A percentile compares a stretch with the other conserved stretches of the same genome.
Conservation (phyloP, 208 protist genomes). For the Porcisia deanei region DNA sequence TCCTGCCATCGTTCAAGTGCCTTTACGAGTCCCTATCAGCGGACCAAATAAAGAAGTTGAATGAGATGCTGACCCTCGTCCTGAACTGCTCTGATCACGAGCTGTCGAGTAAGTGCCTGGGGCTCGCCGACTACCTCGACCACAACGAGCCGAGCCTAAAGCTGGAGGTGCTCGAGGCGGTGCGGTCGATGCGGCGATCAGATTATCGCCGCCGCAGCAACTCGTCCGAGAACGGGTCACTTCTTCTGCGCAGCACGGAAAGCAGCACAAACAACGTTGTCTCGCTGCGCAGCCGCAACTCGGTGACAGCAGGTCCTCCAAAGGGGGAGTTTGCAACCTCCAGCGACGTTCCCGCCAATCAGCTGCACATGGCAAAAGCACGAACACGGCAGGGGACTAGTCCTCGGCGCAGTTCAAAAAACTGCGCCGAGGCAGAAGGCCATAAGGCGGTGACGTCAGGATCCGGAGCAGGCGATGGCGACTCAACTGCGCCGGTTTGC, state of each 20-base stretch:
- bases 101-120: slow-evolving; percentile 81
- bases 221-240: slow-evolving; percentile 35
- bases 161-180: slow-evolving; percentile 66
- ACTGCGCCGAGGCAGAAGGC: slow-evolving; percentile 7
- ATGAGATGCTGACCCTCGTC: slow-evolving; percentile 82
- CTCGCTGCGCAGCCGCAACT: slow-evolving; percentile 14
- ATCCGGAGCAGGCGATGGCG: neutral
- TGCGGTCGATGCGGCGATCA: slow-evolving; percentile 50
- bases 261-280: slow-evolving; percentile 31
- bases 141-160: slow-evolving; percentile 81
- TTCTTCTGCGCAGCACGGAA: slow-evolving; percentile 31
- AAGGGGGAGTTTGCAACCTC: slow-evolving; percentile 16
- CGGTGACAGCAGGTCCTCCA: neutral
- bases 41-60: slow-evolving; percentile 87
- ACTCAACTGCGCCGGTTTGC: neutral
- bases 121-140: slow-evolving; percentile 90
- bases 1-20: slow-evolving; percentile 89
- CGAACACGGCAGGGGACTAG: slow-evolving; percentile 5
- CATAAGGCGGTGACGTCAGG: slow-evolving; percentile 8
- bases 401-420: slow-evolving; percentile 1
- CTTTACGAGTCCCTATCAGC: slow-evolving; percentile 86
- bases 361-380: slow-evolving; percentile 3
- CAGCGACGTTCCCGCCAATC: slow-evolving; percentile 8
- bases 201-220: slow-evolving; percentile 45
- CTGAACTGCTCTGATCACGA: slow-evolving; percentile 83